A percentile compares a stretch with the other conserved stretches of the same genome.
These are phyloP conservation scores for Phaffia australis DNA, from an alignment of 768 basidiomycete genomes.

Conservation along the genomic window DNA sequence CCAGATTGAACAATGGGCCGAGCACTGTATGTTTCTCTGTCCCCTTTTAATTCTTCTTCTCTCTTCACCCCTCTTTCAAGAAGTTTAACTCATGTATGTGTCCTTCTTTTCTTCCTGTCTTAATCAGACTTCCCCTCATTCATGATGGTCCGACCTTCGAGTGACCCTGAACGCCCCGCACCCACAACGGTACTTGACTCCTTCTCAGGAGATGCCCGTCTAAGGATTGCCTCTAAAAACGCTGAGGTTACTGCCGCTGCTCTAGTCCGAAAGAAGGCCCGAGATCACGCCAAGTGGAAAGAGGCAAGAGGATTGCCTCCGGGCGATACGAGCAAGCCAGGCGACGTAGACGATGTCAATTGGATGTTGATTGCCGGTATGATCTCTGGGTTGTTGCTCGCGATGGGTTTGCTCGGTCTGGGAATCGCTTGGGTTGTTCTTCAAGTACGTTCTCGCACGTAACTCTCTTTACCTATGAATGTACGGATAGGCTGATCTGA, in stretches of 20 bases:
- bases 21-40: constrained; percentile 43
- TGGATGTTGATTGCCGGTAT: constrained; percentile 1
- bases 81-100: neutral
- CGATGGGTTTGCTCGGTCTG: constrained; percentile 28
- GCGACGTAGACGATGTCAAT: neutral
- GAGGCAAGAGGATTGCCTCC: constrained; percentile 23
- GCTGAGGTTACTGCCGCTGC: constrained; percentile 25
- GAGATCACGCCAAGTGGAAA: constrained; percentile 19
- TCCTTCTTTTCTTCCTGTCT: no score
- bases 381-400: neutral
- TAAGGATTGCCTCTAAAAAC: constrained; percentile 33
- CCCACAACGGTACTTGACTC: constrained; percentile 36
- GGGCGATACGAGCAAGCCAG: constrained; percentile 5
- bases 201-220: constrained; percentile 37
- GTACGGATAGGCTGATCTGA: no score
- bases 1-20: constrained; percentile 85
- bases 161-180: constrained; percentile 15
- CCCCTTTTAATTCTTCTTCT: neutral
- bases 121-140: constrained; percentile 70
- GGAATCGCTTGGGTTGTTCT: constrained; percentile 29
- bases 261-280: constrained; percentile 2
- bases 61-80: neutral
- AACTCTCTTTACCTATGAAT: no score
- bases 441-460: constrained; percentile 8
- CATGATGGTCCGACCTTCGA: constrained; percentile 41